Evolutionary conservation across 2,329 filamentous ascomycete species (phyloP), one percentile per base, ranked within the genome.

Genomic region (Exophiala phaeomuriformis): DNA sequence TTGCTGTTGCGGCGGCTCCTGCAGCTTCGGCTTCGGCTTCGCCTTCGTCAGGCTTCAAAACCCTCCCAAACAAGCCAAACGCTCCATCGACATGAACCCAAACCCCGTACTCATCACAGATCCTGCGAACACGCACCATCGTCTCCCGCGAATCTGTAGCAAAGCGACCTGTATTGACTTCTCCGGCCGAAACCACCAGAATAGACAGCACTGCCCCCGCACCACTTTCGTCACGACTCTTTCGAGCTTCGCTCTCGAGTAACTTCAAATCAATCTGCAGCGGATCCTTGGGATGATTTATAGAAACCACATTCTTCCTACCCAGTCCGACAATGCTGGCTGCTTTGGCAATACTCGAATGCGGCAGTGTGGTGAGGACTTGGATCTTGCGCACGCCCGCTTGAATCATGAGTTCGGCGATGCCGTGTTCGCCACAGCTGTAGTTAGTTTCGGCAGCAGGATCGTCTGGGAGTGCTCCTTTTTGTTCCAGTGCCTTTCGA

Each of bases 71-170:
- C 8, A 95, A 78, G 0, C 91, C 91, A 67, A 97, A 95, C 0
- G 91, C 90, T 42, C 86, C 90, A 64, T 96, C 91, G 5, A 91
- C 83, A 68, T 97, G 91, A 37, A 96, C 77, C 90, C 90, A 96
- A 0, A 88, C 84, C 1, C 78, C 77, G 60, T 91, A 82, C 59
- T 76, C 73, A 62, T 93, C 84, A 41, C 87, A 89, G 37, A 95
- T 66, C 3, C 73, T 70, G 55, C 90, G 79, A 36, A 96, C 69
- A 51, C 74, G 73, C 51, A 69, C 64, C 69, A 83, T 83, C 57
- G 49, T 82, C 3, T 76, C 73, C 2, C 68, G 60, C 1, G 73
- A 79, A 1, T 71, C 70, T 32, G 77, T 86, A 30, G 88, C 85
- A 67, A 90, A 96, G 3, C 83, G 76, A 0, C 90, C 90, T 0